Evolutionary conservation across 257 asterid species (phyloP).

Genomic region (Solanum lycopersicoides): DNA sequence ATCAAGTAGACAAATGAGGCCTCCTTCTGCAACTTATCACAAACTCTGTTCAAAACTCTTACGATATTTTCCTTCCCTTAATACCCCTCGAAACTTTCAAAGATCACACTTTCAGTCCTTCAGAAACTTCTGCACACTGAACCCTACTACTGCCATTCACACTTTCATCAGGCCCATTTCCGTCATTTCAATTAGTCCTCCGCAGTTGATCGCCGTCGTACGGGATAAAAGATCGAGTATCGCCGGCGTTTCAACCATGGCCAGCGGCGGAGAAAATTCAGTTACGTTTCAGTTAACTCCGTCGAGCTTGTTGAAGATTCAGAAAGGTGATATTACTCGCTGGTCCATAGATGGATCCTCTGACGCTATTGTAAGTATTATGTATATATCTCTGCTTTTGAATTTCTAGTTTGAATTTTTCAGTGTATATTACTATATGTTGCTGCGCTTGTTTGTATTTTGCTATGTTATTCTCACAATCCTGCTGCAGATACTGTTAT

Average conservation of each 20-base stretch:
- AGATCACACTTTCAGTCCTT: conserved; percentile 2
- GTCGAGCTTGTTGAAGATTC: conserved; percentile 50
- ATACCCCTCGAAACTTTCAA: conserved; percentile 5
- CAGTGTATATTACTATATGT: neutral
- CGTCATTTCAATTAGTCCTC: conserved; percentile 9
- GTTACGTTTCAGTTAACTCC: conserved; percentile 43
- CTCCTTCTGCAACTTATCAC: neutral
- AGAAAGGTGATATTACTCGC: conserved; percentile 72
- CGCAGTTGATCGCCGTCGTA: conserved; percentile 1
- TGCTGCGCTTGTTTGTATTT: neutral
- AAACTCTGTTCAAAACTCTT: conserved; percentile 3
- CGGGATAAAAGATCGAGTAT: conserved; percentile 3
- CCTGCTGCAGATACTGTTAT: neutral
- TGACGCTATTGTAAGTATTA: conserved; percentile 73
- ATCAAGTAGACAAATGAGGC: neutral
- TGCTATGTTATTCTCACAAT: neutral
- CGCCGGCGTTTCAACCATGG: conserved; percentile 41
- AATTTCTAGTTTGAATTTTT: neutral
- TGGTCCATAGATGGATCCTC: conserved; percentile 89
- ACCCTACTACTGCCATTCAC: conserved; percentile 2
- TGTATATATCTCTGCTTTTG: neutral
- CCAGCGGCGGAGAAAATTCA: conserved; percentile 24
- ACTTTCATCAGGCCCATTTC: conserved; percentile 17
- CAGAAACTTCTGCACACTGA: neutral
- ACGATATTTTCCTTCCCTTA: conserved; percentile 11